Evolutionary conservation across 2,329 filamentous ascomycete species (phyloP).

Genomic region (Monilinia fructicola): DNA sequence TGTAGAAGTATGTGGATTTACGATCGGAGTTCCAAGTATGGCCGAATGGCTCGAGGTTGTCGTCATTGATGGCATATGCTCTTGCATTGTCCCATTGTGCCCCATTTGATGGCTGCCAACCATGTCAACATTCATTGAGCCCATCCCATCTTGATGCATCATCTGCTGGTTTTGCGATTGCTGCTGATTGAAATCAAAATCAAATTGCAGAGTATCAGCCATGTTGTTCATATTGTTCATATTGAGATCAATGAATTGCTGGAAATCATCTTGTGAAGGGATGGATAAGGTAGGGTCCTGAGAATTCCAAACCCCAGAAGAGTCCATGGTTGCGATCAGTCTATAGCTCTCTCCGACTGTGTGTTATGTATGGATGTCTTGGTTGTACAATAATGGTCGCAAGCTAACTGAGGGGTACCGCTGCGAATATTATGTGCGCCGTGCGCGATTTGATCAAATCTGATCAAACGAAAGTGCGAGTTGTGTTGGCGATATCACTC

Average conservation of each 20-base stretch:
- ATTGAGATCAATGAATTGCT: constrained; percentile 63
- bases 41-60: constrained; percentile 45
- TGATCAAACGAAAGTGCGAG: constrained; percentile 4
- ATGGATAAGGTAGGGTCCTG: constrained; percentile 56
- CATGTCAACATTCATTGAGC: constrained; percentile 52
- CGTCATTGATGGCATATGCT: constrained; percentile 51
- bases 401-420: constrained; percentile 16
- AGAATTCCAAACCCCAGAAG: constrained; percentile 49
- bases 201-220: constrained; percentile 56
- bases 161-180: constrained; percentile 35
- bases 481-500: constrained; percentile 1
- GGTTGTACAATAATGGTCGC: constrained; percentile 7
- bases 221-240: constrained; percentile 54
- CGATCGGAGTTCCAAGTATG: constrained; percentile 44
- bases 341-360: not conserved
- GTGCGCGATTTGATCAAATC: not conserved
- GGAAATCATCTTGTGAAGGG: constrained; percentile 59
- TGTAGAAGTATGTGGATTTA: constrained; percentile 48
- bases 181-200: constrained; percentile 54
- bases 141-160: constrained; percentile 38
- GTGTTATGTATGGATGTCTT: not conserved
- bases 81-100: constrained; percentile 45
- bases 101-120: constrained; percentile 30
- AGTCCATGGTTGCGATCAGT: constrained; percentile 37
- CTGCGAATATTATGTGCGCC: constrained; percentile 7